Conservation (phyloP, 169 alveolate species). For the Babesia bigemina region DNA sequence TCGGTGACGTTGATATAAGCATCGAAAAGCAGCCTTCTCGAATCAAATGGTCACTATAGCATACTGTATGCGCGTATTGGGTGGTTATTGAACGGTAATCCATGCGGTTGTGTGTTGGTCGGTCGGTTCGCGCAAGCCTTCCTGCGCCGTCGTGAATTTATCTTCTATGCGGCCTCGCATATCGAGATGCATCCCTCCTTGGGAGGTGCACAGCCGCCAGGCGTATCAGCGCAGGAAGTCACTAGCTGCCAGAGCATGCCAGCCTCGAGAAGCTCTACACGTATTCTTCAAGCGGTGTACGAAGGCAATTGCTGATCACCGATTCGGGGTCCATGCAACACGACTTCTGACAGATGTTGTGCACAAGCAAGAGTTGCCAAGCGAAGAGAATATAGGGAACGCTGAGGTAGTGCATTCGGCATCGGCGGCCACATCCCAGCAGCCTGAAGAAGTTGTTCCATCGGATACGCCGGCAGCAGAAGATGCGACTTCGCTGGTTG, state of each 20-base stretch:
- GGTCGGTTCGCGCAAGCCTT: no score
- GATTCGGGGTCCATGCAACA: neutral
- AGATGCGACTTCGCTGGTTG: neutral
- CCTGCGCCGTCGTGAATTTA: no score
- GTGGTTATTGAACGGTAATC: no score
- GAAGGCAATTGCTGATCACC: neutral
- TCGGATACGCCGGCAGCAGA: neutral
- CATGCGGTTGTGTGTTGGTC: no score
- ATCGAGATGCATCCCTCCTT: conserved; percentile 58
- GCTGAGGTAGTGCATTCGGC: neutral
- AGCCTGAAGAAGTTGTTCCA: neutral
- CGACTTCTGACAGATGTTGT: neutral
- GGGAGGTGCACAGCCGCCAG: conserved; percentile 58
- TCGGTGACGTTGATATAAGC: no score
- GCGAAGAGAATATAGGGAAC: no score
- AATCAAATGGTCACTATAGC: no score
- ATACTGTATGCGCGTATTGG: no score
- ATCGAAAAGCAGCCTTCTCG: no score
- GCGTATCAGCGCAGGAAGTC: conserved; percentile 26
- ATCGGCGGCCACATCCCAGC: neutral
- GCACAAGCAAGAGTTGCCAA: no score
- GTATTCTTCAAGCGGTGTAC: conserved; percentile 7
- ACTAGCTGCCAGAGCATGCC: neutral
- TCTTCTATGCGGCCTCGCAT: conserved; percentile 2
- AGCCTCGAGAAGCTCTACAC: neutral